A percentile compares a stretch with the other conserved stretches of the same genome.
Conservation (phyloP, 2,329 filamentous ascomycete species). For the Alternaria ventricosa region DNA sequence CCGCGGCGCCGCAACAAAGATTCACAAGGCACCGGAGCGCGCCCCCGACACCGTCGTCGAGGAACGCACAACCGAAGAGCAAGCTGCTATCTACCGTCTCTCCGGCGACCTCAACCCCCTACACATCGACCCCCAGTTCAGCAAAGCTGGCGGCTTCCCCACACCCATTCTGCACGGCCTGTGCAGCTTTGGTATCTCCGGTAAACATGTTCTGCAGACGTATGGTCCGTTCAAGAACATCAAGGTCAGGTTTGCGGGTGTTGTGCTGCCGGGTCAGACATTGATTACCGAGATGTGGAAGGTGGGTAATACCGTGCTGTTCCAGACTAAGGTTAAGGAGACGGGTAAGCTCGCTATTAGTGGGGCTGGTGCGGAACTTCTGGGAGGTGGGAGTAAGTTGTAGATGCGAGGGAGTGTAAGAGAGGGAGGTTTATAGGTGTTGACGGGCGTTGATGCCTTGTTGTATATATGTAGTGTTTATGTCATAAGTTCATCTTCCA, state of each 20-base stretch:
- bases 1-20: slow-evolving; percentile 78
- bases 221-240: slow-evolving; percentile 88
- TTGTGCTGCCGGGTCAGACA: slow-evolving; percentile 86
- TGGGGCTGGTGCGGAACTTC: slow-evolving; percentile 79
- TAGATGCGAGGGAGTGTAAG: slow-evolving; percentile 15
- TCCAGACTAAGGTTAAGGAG: slow-evolving; percentile 90
- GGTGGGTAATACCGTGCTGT: slow-evolving; percentile 77
- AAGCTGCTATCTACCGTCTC: slow-evolving; percentile 90
- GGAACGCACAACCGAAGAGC: slow-evolving; percentile 84
- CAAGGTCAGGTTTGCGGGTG: slow-evolving; percentile 89
- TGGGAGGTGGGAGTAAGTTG: slow-evolving; percentile 56
- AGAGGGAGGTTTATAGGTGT: neutral
- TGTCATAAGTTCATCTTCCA: neutral
- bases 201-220: slow-evolving; percentile 85
- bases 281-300: slow-evolving; percentile 95
- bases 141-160: slow-evolving; percentile 94
- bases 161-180: slow-evolving; percentile 95
- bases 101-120: slow-evolving; percentile 96
- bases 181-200: slow-evolving; percentile 89
- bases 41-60: slow-evolving; percentile 82
- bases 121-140: slow-evolving; percentile 93
- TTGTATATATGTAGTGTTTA: slow-evolving; percentile 9
- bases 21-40: slow-evolving; percentile 79
- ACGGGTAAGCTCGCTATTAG: slow-evolving; percentile 88
- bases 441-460: neutral